Percentiles rank a stretch among this genome's conserved stretches.
Conservation (phyloP, 768 basidiomycete genomes). For the Flagelloscypha sp. region DNA sequence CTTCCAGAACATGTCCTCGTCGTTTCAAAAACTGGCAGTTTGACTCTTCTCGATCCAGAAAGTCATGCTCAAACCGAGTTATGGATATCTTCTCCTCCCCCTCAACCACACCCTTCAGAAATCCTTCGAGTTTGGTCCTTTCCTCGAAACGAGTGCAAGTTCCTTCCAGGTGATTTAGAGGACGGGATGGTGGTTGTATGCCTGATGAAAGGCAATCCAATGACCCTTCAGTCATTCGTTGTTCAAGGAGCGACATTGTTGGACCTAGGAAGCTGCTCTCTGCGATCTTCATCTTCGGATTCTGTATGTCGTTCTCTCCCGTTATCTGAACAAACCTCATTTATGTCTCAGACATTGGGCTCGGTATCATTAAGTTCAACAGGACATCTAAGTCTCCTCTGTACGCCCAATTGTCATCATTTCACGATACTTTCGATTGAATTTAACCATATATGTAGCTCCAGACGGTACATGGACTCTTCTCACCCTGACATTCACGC, state of each 20-base stretch:
- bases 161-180: constrained; percentile 15
- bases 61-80: constrained; percentile 16
- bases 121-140: constrained; percentile 25
- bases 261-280: constrained; percentile 18
- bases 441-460: constrained; percentile 23
- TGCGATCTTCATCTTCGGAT: constrained; percentile 25
- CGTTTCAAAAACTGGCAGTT: constrained; percentile 22
- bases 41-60: constrained; percentile 24
- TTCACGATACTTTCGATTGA: neutral
- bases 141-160: constrained; percentile 20
- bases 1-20: constrained; percentile 18
- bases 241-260: constrained; percentile 23
- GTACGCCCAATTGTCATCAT: constrained; percentile 25
- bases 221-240: constrained; percentile 25
- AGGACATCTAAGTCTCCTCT: constrained; percentile 42
- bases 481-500: too few relatives aligned
- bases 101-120: constrained; percentile 10
- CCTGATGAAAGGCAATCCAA: constrained; percentile 16
- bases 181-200: constrained; percentile 19
- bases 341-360: constrained; percentile 24
- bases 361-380: constrained; percentile 36
- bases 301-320: constrained; percentile 11
- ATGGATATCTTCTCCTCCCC: too few relatives aligned
- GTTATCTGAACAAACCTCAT: constrained; percentile 6
- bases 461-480: constrained; percentile 34